These are phyloP conservation scores for Lophiotrema nucula DNA, from an alignment of 495 filamentous ascomycete genomes.

Conservation along the genomic window DNA sequence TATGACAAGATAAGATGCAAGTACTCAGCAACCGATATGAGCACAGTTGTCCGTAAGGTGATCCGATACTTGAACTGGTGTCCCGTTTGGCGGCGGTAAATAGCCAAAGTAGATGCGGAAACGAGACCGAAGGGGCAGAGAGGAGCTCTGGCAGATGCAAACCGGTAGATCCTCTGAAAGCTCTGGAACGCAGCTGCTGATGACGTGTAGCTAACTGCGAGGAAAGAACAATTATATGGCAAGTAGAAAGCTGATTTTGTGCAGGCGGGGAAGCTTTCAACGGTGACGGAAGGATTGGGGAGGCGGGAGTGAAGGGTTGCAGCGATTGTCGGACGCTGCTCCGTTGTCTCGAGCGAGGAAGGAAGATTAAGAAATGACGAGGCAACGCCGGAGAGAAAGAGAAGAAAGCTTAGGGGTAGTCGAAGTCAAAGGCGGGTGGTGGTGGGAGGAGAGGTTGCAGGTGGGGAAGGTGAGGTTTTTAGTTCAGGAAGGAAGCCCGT, in stretches of 20 bases:
- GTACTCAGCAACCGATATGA: conserved; percentile 19
- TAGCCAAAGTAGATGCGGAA: conserved; percentile 34
- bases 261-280: not conserved
- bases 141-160: conserved; percentile 16
- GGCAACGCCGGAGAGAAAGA: not conserved
- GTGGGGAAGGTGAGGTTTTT: not conserved
- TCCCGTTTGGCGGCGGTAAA: conserved; percentile 25
- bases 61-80: not conserved
- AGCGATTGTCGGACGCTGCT: not conserved
- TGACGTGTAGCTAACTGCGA: not conserved
- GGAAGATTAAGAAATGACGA: not conserved
- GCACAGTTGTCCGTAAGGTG: conserved; percentile 6
- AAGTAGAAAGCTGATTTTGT: conserved; percentile 1
- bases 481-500: too few relatives aligned
- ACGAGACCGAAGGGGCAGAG: conserved; percentile 3
- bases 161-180: conserved; percentile 10
- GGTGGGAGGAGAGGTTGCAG: not conserved
- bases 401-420: too few relatives aligned
- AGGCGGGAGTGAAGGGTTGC: not conserved
- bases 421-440: not conserved
- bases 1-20: conserved; percentile 28
- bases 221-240: conserved; percentile 20
- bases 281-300: not conserved
- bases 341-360: not conserved
- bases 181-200: conserved; percentile 4